Evolutionary conservation across 2,329 filamentous ascomycete genomes (phyloP).

Genomic region (Stenocarpella maydis): DNA sequence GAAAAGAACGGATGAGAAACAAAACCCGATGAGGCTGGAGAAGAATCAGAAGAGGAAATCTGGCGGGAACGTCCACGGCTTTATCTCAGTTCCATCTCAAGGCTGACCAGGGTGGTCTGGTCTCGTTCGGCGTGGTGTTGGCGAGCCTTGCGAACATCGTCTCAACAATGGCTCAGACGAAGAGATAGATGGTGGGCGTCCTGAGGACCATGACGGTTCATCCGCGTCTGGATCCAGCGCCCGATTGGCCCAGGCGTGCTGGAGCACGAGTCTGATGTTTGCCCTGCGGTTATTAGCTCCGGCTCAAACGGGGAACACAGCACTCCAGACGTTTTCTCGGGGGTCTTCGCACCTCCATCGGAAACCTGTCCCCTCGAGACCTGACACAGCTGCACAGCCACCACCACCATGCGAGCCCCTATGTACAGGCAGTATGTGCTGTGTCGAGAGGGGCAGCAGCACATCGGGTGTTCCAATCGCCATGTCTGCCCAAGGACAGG

Average conservation of each 20-base stretch:
- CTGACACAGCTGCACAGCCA: constrained; percentile 19
- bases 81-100: constrained; percentile 22
- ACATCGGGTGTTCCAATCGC: not conserved
- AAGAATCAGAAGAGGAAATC: not conserved
- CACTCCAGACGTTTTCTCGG: constrained; percentile 6
- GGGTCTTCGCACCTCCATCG: not conserved
- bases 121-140: not conserved
- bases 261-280: not conserved
- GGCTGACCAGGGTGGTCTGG: constrained; percentile 14
- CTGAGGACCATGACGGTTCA: constrained; percentile 12
- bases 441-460: not conserved
- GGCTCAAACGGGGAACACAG: constrained; percentile 8
- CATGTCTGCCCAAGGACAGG: not conserved
- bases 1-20: constrained; percentile 18
- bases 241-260: constrained; percentile 12
- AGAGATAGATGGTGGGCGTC: constrained; percentile 20
- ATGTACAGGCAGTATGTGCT: too few species aligned
- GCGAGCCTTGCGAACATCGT: constrained; percentile 10
- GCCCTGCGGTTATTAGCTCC: not conserved
- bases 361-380: constrained; percentile 3
- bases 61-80: constrained; percentile 6
- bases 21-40: constrained; percentile 17
- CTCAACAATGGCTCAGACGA: constrained; percentile 18
- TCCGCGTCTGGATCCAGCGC: constrained; percentile 11
- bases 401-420: not conserved